A percentile compares a stretch with the other conserved stretches of the same genome.
Evolutionary conservation across 305 asterid species (phyloP).

Genomic region (Fraxinus baroniana): DNA sequence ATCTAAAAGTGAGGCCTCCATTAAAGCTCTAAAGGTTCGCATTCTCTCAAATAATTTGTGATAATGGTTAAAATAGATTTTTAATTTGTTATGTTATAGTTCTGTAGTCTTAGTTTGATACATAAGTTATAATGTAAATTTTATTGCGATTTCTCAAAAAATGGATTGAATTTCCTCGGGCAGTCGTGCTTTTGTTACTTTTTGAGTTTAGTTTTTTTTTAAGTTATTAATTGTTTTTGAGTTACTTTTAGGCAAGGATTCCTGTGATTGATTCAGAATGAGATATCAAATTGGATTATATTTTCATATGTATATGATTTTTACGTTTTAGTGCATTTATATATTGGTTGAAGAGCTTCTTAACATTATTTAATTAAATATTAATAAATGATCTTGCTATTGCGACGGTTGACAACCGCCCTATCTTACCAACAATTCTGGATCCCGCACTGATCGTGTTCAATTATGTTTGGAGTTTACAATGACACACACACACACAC

Average conservation of each 20-base stretch:
- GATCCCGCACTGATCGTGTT: no score
- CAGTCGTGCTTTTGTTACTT: background rate
- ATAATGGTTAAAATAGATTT: background rate
- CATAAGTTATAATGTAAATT: background rate
- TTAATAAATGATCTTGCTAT: background rate
- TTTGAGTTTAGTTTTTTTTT: background rate
- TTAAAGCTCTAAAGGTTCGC: slow-evolving; percentile 62
- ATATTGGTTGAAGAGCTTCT: background rate
- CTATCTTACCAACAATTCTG: no score
- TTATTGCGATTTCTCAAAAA: background rate
- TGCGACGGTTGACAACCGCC: background rate
- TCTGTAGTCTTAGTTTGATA: background rate
- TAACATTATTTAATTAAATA: no score
- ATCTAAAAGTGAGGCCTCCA: slow-evolving; percentile 53
- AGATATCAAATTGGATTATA: slow-evolving; percentile 41
- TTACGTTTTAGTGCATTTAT: background rate
- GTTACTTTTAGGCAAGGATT: slow-evolving; percentile 50
- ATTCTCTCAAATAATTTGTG: slow-evolving; percentile 4
- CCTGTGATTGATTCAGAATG: slow-evolving; percentile 44
- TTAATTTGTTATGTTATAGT: background rate
- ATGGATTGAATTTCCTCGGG: background rate
- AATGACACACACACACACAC: no score
- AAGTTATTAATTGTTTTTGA: background rate
- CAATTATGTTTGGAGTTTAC: no score
- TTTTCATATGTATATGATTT: no score